Base-by-base conservation (phyloP, 2,329 filamentous ascomycete species). In the Aspergillus jensenii region DNA sequence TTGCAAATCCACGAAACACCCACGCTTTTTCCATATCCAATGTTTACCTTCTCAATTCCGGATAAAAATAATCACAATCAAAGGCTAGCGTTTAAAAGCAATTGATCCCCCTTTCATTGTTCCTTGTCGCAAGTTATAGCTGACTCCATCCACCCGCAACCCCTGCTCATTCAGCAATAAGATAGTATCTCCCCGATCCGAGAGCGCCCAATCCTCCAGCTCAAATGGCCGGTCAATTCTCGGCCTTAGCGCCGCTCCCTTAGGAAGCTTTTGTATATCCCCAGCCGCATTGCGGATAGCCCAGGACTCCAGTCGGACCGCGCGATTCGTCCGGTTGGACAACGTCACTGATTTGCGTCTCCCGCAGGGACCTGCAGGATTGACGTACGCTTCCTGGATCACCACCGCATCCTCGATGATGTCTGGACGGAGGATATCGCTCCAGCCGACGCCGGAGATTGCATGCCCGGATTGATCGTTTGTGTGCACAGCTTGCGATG, bases 401-500 rank as follows among this genome's bases (percentile, higher is more conserved):
- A 52, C 45, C 9, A 58, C 44, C 2, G n/a, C 23, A 8, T 55
- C 45, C 21, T 58, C 56, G 19, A 55, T 49, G 6, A 54, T 46
- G 12, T 45, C 51, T 6, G 43, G 37, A 3, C 21, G 50, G 11
- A 58, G 37, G 19, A 54, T 35, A 35, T 58, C 51, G n/a, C 37
- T 49, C 56, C 56, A 58, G 9, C 25, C 53, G 2, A 48, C 35
- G 19, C 35, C 37, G 14, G 50, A 48, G 15, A 58, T 58, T 3
- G 56, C 50, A 31, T 58, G 56, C 8, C 56, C 56, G 2, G 31
- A 31, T 2, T 37, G 8, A 14, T 49, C 25, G 8, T 64, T 46
- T 12, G 65, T 65, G 14, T 62, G 63, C 21, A 61, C 53, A 8
- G 59, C 55, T 21, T 67, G 65, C 0, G 62, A 65, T 14, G 62